Evolutionary conservation across 1,284 basidiomycete genomes (phyloP), one percentile per base, ranked within the genome.

Genomic region (Hypsizygus ulmarius): DNA sequence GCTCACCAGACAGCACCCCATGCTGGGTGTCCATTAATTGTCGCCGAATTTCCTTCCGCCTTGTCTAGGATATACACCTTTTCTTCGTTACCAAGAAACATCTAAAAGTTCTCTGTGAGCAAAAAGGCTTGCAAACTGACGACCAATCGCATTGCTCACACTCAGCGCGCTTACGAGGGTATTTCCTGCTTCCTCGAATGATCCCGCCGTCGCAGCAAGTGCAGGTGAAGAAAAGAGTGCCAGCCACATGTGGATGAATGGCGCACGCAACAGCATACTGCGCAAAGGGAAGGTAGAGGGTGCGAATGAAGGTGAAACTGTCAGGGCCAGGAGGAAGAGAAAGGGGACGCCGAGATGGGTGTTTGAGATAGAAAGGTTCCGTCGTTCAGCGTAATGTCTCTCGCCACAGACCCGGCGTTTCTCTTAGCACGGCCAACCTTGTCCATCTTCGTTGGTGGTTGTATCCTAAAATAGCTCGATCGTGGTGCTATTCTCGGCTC

Each of bases 121-220:
- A 10, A 32, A 2, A 30, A 1, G 14, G 28, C 8, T 28, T 2
- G 0, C 10, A 28, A 14, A 33, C 11, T 16, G 15, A 42, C 25
- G 2, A 1, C 9, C 21, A 12, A 6, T 10, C 28, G 15, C 15
- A 29, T 15, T 19, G 63, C 74, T 43, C 29, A 82, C 81, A 82
- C 84, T 84, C 81, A 84, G 82, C 3, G 79, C 81, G 52, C 78
- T 81, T 47, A 84, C 71, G 49, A 70, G 68, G 0, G 81, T 84
- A 53, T 72, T 62, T 12, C 81, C 81, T 19, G 64, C 80, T 54
- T 76, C 67, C 9, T 60, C 65, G 57, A 81, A 72, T 12, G 73
- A 69, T 47, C 73, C 67, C 49, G 64, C 63, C 63, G 63, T 59
- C 59, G 67, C 55, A 50, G 68, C 70, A 43, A 58, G 52, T 48